These are phyloP conservation scores for Starmerella bacillaris DNA, from an alignment of 805 yeast genomes.

Conservation along the genomic window DNA sequence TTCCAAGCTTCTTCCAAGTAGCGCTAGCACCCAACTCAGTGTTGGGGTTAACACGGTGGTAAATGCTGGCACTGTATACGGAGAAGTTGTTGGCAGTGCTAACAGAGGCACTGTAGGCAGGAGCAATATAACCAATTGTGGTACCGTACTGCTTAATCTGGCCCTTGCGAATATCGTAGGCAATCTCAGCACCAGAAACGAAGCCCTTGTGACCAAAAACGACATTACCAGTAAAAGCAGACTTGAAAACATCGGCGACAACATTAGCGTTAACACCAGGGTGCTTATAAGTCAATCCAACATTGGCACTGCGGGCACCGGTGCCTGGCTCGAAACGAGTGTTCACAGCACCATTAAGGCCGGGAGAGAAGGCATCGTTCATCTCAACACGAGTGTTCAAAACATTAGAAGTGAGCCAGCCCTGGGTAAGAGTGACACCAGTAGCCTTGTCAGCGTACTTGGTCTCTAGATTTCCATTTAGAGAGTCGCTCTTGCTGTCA, in stretches of 20 bases:
- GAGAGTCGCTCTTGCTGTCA: conserved; percentile 56
- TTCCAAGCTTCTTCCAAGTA: conserved; percentile 68
- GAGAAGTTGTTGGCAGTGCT: conserved; percentile 74
- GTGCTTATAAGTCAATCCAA: conserved; percentile 80
- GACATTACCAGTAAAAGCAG: conserved; percentile 92
- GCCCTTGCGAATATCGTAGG: conserved; percentile 87
- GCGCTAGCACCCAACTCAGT: conserved; percentile 98
- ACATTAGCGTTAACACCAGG: conserved; percentile 87
- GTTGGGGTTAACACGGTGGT: conserved; percentile 79
- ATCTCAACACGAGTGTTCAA: conserved; percentile 87
- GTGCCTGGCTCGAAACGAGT: conserved; percentile 76
- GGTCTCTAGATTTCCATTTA: conserved; percentile 79
- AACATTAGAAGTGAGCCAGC: conserved; percentile 90
- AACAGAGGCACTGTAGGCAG: conserved; percentile 70
- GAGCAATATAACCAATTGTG: conserved; percentile 82
- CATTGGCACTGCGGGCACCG: conserved; percentile 62
- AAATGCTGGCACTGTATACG: conserved; percentile 56
- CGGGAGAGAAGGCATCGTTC: conserved; percentile 80
- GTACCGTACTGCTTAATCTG: conserved; percentile 85
- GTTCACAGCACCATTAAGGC: conserved; percentile 80
- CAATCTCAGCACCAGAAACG: conserved; percentile 92
- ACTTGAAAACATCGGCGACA: conserved; percentile 85
- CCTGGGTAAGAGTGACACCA: conserved; percentile 88
- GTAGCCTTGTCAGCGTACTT: conserved; percentile 82
- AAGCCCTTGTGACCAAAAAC: conserved; percentile 91